phyloP scores from a whole-genome alignment of 352 stramenopile genomes.

The Pythium volutum region DNA sequence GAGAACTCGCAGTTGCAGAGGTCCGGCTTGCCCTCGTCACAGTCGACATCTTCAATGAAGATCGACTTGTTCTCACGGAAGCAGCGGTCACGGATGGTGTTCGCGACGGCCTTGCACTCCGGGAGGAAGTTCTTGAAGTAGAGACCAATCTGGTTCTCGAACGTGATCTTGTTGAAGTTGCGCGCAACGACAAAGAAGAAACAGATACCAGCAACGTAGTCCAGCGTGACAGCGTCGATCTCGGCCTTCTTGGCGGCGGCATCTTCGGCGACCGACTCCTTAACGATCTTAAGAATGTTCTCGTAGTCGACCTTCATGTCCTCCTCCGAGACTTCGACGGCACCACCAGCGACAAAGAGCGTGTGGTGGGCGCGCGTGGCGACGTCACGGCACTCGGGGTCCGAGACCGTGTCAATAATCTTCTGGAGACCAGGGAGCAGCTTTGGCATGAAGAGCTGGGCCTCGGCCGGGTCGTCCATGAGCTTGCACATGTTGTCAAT shows the following conservation, averaged over 20 bases:
- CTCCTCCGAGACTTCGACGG: constrained; percentile 88
- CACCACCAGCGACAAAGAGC: constrained; percentile 92
- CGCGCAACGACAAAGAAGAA: constrained; percentile 87
- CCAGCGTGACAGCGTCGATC: constrained; percentile 89
- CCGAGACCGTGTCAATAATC: constrained; percentile 94
- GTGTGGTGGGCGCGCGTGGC: constrained; percentile 92
- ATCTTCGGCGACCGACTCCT: constrained; percentile 75
- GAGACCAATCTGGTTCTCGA: constrained; percentile 87
- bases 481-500: constrained; percentile 99
- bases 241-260: constrained; percentile 83
- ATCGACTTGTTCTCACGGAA: constrained; percentile 91
- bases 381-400: constrained; percentile 97
- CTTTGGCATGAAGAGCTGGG: constrained; percentile 97
- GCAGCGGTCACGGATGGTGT: constrained; percentile 79
- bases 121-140: constrained; percentile 89
- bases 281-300: constrained; percentile 72
- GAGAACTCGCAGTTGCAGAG: constrained; percentile 99
- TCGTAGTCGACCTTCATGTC: constrained; percentile 92
- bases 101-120: constrained; percentile 56
- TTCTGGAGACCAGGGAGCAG: constrained; percentile 96
- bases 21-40: constrained; percentile 96
- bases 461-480: constrained; percentile 96
- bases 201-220: constrained; percentile 83
- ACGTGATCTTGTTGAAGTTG: constrained; percentile 94
- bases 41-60: constrained; percentile 95